Percentiles rank a stretch among this genome's conserved stretches.
Evolutionary conservation across 768 basidiomycete species (phyloP).

Genomic region (Lyophyllum atratum): DNA sequence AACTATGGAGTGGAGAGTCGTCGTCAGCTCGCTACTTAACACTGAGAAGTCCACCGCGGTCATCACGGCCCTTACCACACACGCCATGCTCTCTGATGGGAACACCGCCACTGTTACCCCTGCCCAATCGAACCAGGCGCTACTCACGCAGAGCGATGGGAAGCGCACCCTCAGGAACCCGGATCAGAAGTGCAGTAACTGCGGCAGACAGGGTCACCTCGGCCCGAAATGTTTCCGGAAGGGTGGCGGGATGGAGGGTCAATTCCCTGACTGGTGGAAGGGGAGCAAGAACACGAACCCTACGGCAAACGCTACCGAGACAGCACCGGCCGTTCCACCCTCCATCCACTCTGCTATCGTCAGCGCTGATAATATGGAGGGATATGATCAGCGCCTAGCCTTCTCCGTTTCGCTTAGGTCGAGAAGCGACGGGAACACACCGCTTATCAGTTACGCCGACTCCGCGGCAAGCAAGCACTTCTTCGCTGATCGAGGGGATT

Average conservation of each 20-base stretch:
- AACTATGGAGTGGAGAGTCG: too few relatives aligned
- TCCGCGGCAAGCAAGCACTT: background rate
- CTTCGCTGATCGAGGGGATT: background rate
- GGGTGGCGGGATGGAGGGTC: conserved; percentile 2
- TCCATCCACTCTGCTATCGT: background rate
- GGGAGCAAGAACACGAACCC: background rate
- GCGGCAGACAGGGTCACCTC: background rate
- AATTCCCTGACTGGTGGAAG: conserved; percentile 3
- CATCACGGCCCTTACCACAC: conserved; percentile 1
- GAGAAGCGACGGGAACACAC: background rate
- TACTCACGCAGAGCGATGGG: background rate
- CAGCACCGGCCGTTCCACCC: background rate
- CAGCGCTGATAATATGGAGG: background rate
- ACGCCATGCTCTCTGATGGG: background rate
- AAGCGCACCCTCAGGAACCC: background rate
- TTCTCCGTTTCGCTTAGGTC: background rate
- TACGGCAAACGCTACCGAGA: background rate
- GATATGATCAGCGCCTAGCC: background rate
- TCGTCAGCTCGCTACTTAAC: background rate
- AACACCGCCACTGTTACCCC: background rate
- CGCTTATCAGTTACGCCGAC: background rate
- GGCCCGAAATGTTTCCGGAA: background rate
- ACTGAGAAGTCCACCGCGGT: background rate
- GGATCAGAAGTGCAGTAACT: background rate
- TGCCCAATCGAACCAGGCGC: background rate